Conservation (phyloP, 1,284 basidiomycete genomes). For the Kwoniella shivajii region DNA sequence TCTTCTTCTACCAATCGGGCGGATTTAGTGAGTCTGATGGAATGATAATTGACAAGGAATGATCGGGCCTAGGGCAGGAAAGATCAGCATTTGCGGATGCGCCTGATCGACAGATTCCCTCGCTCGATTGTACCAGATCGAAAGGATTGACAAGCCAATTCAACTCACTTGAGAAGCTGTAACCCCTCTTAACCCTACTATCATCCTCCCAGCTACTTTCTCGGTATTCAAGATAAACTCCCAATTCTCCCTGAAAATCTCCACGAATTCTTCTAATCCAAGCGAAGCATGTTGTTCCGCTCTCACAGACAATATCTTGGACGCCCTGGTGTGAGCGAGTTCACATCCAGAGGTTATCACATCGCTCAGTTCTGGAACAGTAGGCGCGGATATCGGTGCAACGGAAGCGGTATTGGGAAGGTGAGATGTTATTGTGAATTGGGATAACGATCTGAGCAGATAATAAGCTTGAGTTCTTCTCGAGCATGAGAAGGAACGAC, state of each 20-base stretch:
- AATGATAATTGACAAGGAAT: slow-evolving; percentile 85
- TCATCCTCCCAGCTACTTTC: slow-evolving; percentile 81
- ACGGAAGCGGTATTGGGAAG: slow-evolving; percentile 4
- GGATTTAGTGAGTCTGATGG: slow-evolving; percentile 74
- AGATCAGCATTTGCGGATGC: too few species aligned
- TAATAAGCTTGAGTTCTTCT: not conserved
- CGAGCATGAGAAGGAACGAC: not conserved
- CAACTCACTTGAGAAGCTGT: slow-evolving; percentile 71
- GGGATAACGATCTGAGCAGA: slow-evolving; percentile 5
- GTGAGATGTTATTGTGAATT: slow-evolving; percentile 10
- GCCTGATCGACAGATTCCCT: too few species aligned
- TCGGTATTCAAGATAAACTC: slow-evolving; percentile 85
- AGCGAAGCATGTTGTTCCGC: slow-evolving; percentile 76
- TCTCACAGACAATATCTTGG: slow-evolving; percentile 74
- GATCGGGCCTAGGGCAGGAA: slow-evolving; percentile 68
- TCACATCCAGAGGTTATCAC: slow-evolving; percentile 78
- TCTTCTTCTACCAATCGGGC: slow-evolving; percentile 74
- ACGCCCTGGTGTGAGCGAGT: slow-evolving; percentile 76
- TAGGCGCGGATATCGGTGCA: not conserved
- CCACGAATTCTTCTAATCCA: slow-evolving; percentile 72
- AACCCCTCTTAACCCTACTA: slow-evolving; percentile 82
- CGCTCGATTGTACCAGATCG: too few species aligned
- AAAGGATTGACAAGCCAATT: not conserved
- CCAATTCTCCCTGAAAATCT: slow-evolving; percentile 84
- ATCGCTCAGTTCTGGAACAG: slow-evolving; percentile 64